Percentiles rank a stretch among this genome's conserved stretches.
Evolutionary conservation across 2,329 filamentous ascomycete genomes (phyloP).

Genomic region (Alternaria novae-zelandiae): DNA sequence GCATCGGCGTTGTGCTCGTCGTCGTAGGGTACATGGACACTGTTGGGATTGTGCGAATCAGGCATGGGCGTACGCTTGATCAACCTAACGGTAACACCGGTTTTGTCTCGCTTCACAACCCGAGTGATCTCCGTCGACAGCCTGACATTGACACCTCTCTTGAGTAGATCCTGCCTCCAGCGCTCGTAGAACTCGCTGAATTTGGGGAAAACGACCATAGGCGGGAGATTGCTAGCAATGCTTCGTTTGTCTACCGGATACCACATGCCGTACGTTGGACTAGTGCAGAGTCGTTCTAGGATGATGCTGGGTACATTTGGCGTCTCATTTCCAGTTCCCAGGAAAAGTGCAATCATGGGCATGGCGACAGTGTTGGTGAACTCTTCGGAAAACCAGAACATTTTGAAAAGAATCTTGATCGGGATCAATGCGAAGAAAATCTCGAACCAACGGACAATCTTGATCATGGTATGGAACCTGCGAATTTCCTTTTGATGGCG

Average conservation of each 20-base stretch:
- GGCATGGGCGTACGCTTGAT: slow-evolving; percentile 52
- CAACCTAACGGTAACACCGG: slow-evolving; percentile 58
- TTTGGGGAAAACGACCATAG: slow-evolving; percentile 68
- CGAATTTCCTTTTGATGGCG: slow-evolving; percentile 63
- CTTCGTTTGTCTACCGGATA: slow-evolving; percentile 58
- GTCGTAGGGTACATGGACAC: slow-evolving; percentile 50
- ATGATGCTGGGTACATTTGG: slow-evolving; percentile 74
- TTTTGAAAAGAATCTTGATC: slow-evolving; percentile 68
- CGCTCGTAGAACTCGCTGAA: slow-evolving; percentile 66
- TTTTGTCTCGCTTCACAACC: slow-evolving; percentile 59
- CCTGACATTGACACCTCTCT: slow-evolving; percentile 63
- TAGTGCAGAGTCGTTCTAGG: slow-evolving; percentile 60
- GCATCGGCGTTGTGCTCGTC: slow-evolving; percentile 49
- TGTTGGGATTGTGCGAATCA: slow-evolving; percentile 55
- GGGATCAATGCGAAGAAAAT: slow-evolving; percentile 65
- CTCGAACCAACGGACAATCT: slow-evolving; percentile 66
- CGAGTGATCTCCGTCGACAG: slow-evolving; percentile 63
- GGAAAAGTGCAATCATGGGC: slow-evolving; percentile 74
- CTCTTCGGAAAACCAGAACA: slow-evolving; percentile 72
- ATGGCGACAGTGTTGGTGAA: slow-evolving; percentile 75
- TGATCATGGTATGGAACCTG: slow-evolving; percentile 61
- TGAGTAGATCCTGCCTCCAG: slow-evolving; percentile 61
- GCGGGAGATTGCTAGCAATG: slow-evolving; percentile 59
- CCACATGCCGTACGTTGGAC: slow-evolving; percentile 66
- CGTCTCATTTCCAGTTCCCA: slow-evolving; percentile 77